phyloP scores from a whole-genome alignment of 2,329 filamentous ascomycete genomes.

The Cladosporium sp. region DNA sequence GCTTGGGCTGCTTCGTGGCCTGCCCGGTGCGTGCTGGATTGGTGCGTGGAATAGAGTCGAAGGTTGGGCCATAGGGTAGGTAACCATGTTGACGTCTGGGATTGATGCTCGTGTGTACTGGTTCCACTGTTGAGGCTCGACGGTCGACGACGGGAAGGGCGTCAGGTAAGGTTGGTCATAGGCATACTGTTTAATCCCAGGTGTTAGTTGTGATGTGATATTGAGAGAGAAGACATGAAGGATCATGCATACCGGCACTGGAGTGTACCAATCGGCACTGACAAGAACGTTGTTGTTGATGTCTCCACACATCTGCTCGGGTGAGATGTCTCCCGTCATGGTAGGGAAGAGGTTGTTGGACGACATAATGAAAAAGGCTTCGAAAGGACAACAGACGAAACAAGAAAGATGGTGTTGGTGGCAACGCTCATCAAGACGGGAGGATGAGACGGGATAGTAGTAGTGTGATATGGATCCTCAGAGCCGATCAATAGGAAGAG shows the following conservation, averaged over 20 bases:
- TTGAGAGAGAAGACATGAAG: constrained; percentile 2
- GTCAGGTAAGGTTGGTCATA: constrained; percentile 39
- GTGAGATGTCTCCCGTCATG: constrained; percentile 33
- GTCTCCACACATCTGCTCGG: constrained; percentile 34
- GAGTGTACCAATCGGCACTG: constrained; percentile 36
- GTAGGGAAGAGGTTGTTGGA: constrained; percentile 34
- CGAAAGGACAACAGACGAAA: constrained; percentile 19
- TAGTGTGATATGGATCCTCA: constrained; percentile 16
- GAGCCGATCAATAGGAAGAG: constrained; percentile 8
- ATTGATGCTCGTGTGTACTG: constrained; percentile 31
- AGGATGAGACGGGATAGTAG: constrained; percentile 19
- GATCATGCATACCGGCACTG: constrained; percentile 34
- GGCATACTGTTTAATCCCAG: constrained; percentile 28
- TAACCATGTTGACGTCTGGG: constrained; percentile 31
- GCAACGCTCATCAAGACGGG: constrained; percentile 31
- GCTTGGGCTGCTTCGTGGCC: constrained; percentile 48
- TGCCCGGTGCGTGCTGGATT: constrained; percentile 33
- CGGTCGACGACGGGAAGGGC: constrained; percentile 39
- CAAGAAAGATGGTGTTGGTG: constrained; percentile 29
- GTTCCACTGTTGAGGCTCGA: constrained; percentile 36
- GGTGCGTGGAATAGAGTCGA: constrained; percentile 23
- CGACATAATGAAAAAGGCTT: constrained; percentile 29
- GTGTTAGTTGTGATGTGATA: constrained; percentile 9
- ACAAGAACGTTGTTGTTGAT: constrained; percentile 28
- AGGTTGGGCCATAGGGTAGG: constrained; percentile 6